A percentile compares a stretch with the other conserved stretches of the same genome.
Evolutionary conservation across 177 flowering plant genomes (phyloP).

Genomic region (Vitis hybrid): DNA sequence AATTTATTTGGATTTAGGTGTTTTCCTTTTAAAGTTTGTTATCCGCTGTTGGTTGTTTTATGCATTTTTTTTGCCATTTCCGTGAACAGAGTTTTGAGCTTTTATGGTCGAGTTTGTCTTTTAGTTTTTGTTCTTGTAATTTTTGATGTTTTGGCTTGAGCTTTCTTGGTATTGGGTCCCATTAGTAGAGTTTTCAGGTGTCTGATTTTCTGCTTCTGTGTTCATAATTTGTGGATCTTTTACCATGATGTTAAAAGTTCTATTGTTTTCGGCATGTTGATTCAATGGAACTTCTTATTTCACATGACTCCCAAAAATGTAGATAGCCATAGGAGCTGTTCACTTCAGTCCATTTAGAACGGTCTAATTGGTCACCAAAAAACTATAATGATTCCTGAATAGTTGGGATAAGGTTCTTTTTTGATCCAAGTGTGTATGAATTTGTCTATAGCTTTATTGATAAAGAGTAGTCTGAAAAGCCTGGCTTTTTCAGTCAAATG

Average conservation of each 20-base stretch:
- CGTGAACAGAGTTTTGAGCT: slow-evolving; percentile 1
- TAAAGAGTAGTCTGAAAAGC: too few relatives aligned
- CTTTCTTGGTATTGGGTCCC: slow-evolving; percentile 21
- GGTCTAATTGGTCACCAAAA: not conserved
- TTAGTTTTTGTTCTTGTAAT: slow-evolving; percentile 14
- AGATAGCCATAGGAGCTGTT: not conserved
- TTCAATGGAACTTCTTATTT: slow-evolving; percentile 7
- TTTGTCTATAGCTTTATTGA: too few relatives aligned
- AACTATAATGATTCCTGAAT: too few relatives aligned
- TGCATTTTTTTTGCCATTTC: not conserved
- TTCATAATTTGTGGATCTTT: not conserved
- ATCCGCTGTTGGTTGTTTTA: slow-evolving; percentile 5
- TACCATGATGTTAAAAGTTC: not conserved
- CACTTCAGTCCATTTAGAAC: not conserved
- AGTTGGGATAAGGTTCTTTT: too few relatives aligned
- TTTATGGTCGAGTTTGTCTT: slow-evolving; percentile 11
- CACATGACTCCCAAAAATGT: not conserved
- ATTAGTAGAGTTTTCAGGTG: slow-evolving; percentile 4
- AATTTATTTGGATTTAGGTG: not conserved
- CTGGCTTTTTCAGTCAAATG: too few relatives aligned
- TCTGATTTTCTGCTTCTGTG: not conserved
- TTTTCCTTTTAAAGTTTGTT: slow-evolving; percentile 1
- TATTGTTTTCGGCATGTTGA: not conserved
- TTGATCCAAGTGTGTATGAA: too few relatives aligned
- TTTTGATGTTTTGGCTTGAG: slow-evolving; percentile 12